These are phyloP conservation scores for Alternaria sp. DNA, from an alignment of 2,329 filamentous ascomycete species.

Conservation along the genomic window DNA sequence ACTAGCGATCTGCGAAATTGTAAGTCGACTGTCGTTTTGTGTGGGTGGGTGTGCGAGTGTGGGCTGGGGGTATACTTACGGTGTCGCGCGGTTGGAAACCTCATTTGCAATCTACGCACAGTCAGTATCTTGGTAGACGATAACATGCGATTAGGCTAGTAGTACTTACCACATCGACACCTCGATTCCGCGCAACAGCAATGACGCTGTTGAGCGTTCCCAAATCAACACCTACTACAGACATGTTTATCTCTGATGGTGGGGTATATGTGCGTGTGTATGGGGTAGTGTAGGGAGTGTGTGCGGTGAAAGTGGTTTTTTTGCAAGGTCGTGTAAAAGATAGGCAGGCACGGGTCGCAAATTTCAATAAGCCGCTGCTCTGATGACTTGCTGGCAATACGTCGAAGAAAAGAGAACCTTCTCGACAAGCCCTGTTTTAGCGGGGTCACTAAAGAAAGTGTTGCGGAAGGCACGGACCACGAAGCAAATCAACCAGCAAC, in stretches of 20 bases:
- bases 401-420: conserved; percentile 28
- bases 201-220: conserved; percentile 97
- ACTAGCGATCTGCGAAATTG: conserved; percentile 73
- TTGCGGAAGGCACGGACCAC: conserved; percentile 10
- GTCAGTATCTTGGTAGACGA: conserved; percentile 40
- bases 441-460: conserved; percentile 23
- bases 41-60: conserved; percentile 14
- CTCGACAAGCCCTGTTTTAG: conserved; percentile 21
- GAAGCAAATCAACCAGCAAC: neutral
- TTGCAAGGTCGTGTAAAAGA: conserved; percentile 16
- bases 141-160: conserved; percentile 16
- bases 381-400: conserved; percentile 12
- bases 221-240: conserved; percentile 85
- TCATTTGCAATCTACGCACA: conserved; percentile 88
- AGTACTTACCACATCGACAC: conserved; percentile 96
- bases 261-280: conserved; percentile 41
- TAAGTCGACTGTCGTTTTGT: conserved; percentile 20
- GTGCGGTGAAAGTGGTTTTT: conserved; percentile 3
- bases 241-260: conserved; percentile 59
- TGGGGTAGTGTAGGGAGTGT: conserved; percentile 18
- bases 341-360: conserved; percentile 12
- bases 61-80: conserved; percentile 71
- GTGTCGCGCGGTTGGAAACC: conserved; percentile 96
- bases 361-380: conserved; percentile 18
- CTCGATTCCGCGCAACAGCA: conserved; percentile 96